These are phyloP conservation scores for Biscogniauxia sp. DNA, from an alignment of 2,329 filamentous ascomycete species.

Conservation along the genomic window DNA sequence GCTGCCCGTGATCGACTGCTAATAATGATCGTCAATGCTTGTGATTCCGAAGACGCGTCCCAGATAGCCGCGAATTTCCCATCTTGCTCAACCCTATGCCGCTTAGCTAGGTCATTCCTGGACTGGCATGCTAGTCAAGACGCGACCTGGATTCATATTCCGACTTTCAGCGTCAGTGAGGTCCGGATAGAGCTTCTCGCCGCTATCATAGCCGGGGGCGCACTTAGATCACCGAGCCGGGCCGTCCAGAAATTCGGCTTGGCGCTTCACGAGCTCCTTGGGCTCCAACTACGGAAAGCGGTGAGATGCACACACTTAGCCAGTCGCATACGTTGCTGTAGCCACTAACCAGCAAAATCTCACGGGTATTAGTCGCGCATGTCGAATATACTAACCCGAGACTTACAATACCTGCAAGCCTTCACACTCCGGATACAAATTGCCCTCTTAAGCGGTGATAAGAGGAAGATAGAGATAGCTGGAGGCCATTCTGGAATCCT, in stretches of 20 bases:
- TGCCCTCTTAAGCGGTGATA: neutral
- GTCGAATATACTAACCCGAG: neutral
- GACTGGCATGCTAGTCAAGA: neutral
- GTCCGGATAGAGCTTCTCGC: neutral
- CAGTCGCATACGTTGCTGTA: neutral
- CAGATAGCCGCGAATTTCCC: neutral
- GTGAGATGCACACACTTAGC: neutral
- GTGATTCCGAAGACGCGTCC: neutral
- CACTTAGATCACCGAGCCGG: neutral
- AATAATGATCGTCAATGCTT: neutral
- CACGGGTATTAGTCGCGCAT: neutral
- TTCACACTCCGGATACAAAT: neutral
- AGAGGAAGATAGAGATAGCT: neutral
- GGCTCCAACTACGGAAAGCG: neutral
- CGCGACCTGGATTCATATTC: neutral
- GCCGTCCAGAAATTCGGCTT: neutral
- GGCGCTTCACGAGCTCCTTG: neutral
- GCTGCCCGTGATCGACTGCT: neutral
- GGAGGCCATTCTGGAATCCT: neutral
- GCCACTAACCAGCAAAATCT: neutral
- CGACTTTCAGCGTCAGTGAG: neutral
- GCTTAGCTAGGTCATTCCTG: neutral
- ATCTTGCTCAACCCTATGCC: neutral
- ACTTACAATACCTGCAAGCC: neutral
- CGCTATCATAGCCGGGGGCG: neutral